Evolutionary conservation across 495 filamentous ascomycete species (phyloP).

Genomic region (Annulohypoxylon maeteangense): DNA sequence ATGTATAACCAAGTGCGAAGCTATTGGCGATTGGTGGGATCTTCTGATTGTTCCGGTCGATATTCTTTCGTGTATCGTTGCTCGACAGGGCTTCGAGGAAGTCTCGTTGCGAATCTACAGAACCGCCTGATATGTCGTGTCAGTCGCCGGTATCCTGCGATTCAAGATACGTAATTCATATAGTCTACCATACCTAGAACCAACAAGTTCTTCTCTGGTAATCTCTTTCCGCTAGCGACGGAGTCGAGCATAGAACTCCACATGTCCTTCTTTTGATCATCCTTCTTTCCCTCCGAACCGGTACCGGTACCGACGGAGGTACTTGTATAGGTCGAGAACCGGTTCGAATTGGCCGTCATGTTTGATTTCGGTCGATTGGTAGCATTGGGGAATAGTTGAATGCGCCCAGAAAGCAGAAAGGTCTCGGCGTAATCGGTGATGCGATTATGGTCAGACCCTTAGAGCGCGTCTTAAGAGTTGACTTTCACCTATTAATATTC

Average conservation of each 20-base stretch:
- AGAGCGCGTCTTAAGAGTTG: conserved; percentile 42
- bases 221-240: conserved; percentile 87
- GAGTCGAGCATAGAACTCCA: conserved; percentile 94
- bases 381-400: conserved; percentile 41
- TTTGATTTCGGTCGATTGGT: conserved; percentile 39
- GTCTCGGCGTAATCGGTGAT: conserved; percentile 7
- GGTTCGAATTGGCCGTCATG: conserved; percentile 67
- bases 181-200: conserved; percentile 74
- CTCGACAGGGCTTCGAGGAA: conserved; percentile 84
- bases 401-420: conserved; percentile 10
- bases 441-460: conserved; percentile 37
- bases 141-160: conserved; percentile 30
- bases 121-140: conserved; percentile 70
- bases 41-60: conserved; percentile 68
- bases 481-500: background rate
- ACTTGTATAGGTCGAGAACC: conserved; percentile 64
- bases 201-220: conserved; percentile 92
- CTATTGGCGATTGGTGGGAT: conserved; percentile 88
- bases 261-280: conserved; percentile 85
- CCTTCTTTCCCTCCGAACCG: conserved; percentile 62
- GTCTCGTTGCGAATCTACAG: conserved; percentile 87
- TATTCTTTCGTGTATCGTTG: conserved; percentile 67
- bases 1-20: conserved; percentile 94
- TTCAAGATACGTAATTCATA: conserved; percentile 18
- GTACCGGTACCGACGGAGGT: conserved; percentile 56